These are phyloP conservation scores for Avena insularis DNA, from an alignment of 176 grass and related monocot genomes.

Conservation along the genomic window DNA sequence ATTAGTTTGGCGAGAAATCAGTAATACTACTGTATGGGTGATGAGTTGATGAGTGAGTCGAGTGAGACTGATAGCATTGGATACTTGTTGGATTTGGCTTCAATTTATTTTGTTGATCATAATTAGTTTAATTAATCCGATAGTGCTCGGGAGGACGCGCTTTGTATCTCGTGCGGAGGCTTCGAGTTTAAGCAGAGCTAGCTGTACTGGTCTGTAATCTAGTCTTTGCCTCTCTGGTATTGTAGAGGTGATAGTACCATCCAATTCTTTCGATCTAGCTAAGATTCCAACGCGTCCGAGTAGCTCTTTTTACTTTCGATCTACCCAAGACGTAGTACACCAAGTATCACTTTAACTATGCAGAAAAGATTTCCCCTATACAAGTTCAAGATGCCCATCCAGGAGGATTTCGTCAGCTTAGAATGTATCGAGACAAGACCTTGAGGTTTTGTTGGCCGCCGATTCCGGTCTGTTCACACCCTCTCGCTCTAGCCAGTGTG, in stretches of 20 bases:
- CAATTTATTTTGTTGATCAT: no score
- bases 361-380: background rate
- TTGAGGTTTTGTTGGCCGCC: background rate
- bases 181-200: conserved; percentile 40
- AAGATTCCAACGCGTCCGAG: conserved; percentile 38
- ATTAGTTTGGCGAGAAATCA: background rate
- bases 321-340: no score
- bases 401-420: background rate
- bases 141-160: conserved; percentile 45
- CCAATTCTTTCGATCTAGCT: conserved; percentile 26
- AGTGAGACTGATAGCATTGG: conserved; percentile 44
- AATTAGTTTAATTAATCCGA: conserved; percentile 49
- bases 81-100: conserved; percentile 51
- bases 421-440: background rate
- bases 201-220: conserved; percentile 33
- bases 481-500: background rate
- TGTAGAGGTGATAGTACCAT: conserved; percentile 46
- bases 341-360: background rate
- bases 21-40: conserved; percentile 25
- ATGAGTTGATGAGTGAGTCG: conserved; percentile 21
- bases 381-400: background rate
- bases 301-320: background rate
- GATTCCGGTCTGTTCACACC: background rate
- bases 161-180: conserved; percentile 52
- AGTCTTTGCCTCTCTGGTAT: conserved; percentile 27